Base-by-base conservation (phyloP, 176 grass and related monocot genomes). In the Tillandsia leiboldiana region DNA sequence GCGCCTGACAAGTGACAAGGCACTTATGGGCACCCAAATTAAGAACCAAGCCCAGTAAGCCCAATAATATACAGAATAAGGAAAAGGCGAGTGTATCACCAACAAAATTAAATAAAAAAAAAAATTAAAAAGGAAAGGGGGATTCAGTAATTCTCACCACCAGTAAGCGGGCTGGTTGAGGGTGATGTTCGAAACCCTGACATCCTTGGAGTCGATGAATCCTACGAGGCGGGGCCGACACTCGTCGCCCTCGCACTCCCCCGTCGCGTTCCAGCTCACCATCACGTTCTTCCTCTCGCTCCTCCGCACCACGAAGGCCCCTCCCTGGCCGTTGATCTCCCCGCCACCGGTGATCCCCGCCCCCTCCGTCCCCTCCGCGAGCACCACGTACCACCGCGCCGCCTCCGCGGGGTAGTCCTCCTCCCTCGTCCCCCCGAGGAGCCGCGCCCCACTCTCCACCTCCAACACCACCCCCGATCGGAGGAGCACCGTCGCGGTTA, bases 211-310 rank as follows among this genome's bases (percentile, higher is more conserved):
- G 71, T 87, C 89, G 63, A 92, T 72, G 78, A 97, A 92, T n/a
- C 93, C 93, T 26, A 97, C 72, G 42, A 97, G 86, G 51, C 89
- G 77, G 10, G 93, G 93, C 56, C 88, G 80, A 72, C 92, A 96
- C 76, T 96, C 88, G 65, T 89, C 88, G 15, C 88, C 81, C 47
- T 11, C 7, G 75, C 93, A 96, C 10, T 84, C 76, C 51, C 93
- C 88, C 0, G 93, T 96, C 33, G 26, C 51, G 78, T 96, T 92
- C 93, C 93, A 96, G 73, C 93, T 96, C n/a, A 90, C 86, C 93
- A 92, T 96, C 78, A 92, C n/a, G 57, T 92, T 96, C 93, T 92
- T 92, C 79, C 81, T 79, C 48, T 70, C 47, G 86, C 58, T 91
- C 67, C 72, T 79, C 61, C 74, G 56, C 67, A 81, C 72, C 2